Evolutionary conservation across 805 yeast genomes (phyloP), one percentile per base, ranked within the genome.

Genomic region (Ascoidea tarda): DNA sequence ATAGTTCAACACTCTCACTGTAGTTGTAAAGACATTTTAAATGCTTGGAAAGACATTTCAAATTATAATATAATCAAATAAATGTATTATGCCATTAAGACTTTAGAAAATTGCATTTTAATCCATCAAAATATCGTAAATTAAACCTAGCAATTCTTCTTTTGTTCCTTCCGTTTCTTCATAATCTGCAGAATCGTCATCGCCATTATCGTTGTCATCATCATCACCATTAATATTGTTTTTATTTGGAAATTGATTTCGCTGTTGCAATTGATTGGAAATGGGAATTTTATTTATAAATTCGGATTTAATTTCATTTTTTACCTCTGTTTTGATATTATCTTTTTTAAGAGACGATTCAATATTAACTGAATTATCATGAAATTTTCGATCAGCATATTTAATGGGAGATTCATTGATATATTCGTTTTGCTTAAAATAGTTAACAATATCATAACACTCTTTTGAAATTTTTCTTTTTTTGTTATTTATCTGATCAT

Each of bases 141-240:
- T 72, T 51, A 84, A 68, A 86, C 87, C 79, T 58, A 80, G 78
- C 56, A 85, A 67, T 61, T 85, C 95, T 52, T 82, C 84, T 44
- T 78, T 75, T 0, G 81, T 72, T 5, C 86, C 86, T 49, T 74
- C 66, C 59, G 77, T 76, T 45, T 52, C 46, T 5, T 55, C 53
- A 4, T 54, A 53, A 12, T 28, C 10, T 3, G 10, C 33, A 10
- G 33, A 6, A 42, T 44, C 49, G 6, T 12, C 12, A 14, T 47
- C 51, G 12, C 50, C 52, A 47, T 16, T 49, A 6, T 31, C 46
- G 46, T 21, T 32, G 16, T 8, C 45, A 16, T 32, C 16, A 38
- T 21, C 32, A 33, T 31, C 32, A 4, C 4, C 32, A 46, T 28
- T 49, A 32, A 16, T 21, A 32, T 12, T 53, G 10, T 5, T 16